Percentiles rank a stretch among this genome's conserved stretches.
Conservation (phyloP, 371 early-diverging fungal genomes). For the Syncephalastrum contaminatum region DNA sequence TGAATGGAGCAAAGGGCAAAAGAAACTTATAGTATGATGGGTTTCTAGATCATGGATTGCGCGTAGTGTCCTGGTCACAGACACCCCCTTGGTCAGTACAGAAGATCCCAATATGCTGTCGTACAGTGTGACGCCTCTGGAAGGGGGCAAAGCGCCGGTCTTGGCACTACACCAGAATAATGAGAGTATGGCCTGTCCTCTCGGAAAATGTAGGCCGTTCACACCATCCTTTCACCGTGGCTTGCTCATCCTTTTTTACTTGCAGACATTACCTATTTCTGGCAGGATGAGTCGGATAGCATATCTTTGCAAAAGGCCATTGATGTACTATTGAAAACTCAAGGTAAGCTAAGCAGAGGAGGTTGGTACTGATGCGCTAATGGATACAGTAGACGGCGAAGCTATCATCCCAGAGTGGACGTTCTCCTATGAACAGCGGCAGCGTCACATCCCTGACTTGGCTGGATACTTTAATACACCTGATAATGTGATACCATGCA, state of each 20-base stretch:
- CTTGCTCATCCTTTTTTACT: not conserved
- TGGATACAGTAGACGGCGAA: too few relatives aligned
- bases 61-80: slow-evolving; percentile 52
- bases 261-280: too few relatives aligned
- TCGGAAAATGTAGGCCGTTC: slow-evolving; percentile 53
- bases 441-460: slow-evolving; percentile 16
- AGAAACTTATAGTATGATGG: slow-evolving; percentile 5
- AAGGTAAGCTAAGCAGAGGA: too few relatives aligned
- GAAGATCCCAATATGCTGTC: slow-evolving; percentile 29
- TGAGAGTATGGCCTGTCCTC: slow-evolving; percentile 66
- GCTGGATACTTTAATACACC: slow-evolving; percentile 24
- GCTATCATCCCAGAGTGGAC: too few relatives aligned
- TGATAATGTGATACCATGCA: slow-evolving; percentile 39
- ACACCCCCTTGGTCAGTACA: slow-evolving; percentile 35
- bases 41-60: slow-evolving; percentile 42
- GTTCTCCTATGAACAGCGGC: slow-evolving; percentile 48
- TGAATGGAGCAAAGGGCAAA: not conserved
- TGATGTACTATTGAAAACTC: too few relatives aligned
- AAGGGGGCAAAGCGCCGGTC: slow-evolving; percentile 24
- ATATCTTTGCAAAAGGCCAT: too few relatives aligned
- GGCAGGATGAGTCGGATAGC: too few relatives aligned
- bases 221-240: not conserved
- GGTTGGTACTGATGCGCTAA: too few relatives aligned
- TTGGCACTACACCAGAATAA: slow-evolving; percentile 55
- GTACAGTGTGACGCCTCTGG: slow-evolving; percentile 38